phyloP scores from a whole-genome alignment of 1,284 basidiomycete genomes.

The Leccinum solheimii region DNA sequence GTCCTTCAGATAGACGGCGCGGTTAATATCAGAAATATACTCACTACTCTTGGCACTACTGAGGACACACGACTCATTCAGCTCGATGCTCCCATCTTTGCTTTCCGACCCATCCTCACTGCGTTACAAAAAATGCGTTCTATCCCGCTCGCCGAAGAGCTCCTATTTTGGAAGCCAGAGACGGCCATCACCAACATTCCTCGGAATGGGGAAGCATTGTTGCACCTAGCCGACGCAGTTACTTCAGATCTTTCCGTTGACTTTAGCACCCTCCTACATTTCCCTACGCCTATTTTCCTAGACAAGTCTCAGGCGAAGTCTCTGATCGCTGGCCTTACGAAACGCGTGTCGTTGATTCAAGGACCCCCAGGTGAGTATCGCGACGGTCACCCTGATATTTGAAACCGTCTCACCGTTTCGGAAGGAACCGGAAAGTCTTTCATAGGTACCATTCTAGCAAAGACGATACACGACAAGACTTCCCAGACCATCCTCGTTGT shows the following conservation, averaged over 20 bases:
- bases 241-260: slow-evolving; percentile 36
- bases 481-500: slow-evolving; percentile 54
- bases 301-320: slow-evolving; percentile 54
- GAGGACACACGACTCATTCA: slow-evolving; percentile 47
- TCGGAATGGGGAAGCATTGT: not conserved
- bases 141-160: slow-evolving; percentile 46
- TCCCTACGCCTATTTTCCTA: slow-evolving; percentile 42
- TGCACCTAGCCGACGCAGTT: slow-evolving; percentile 41
- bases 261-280: slow-evolving; percentile 38
- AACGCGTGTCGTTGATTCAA: slow-evolving; percentile 59
- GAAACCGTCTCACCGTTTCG: not conserved
- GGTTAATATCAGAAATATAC: slow-evolving; percentile 36
- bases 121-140: slow-evolving; percentile 44
- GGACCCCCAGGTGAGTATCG: slow-evolving; percentile 57
- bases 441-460: slow-evolving; percentile 60
- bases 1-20: slow-evolving; percentile 52
- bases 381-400: not conserved
- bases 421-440: slow-evolving; percentile 70
- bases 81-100: slow-evolving; percentile 55
- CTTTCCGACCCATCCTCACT: slow-evolving; percentile 58
- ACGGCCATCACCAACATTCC: not conserved
- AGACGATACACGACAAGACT: slow-evolving; percentile 50
- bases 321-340: slow-evolving; percentile 49
- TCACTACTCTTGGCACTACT: slow-evolving; percentile 40
- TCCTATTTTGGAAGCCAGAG: slow-evolving; percentile 49